Evolutionary conservation across 495 filamentous ascomycete species (phyloP).

Genomic region (Penicillium lividum): DNA sequence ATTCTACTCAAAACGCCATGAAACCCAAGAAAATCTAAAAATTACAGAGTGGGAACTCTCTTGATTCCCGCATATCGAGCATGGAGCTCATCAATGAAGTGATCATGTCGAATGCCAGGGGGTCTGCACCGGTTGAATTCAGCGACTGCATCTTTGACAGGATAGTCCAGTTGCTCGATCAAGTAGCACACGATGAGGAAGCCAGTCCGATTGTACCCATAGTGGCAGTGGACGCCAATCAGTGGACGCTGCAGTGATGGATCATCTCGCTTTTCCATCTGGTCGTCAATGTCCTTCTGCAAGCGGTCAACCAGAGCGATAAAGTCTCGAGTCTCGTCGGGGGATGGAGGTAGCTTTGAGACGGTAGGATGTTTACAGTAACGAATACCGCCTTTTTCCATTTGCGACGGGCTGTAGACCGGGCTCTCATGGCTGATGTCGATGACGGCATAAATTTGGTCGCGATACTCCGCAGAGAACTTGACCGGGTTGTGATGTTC

Average conservation of each 20-base stretch:
- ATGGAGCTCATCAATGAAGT: constrained; percentile 85
- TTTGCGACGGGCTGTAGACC: constrained; percentile 76
- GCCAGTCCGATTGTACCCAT: constrained; percentile 90
- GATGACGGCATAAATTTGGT: constrained; percentile 69
- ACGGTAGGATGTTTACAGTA: constrained; percentile 91
- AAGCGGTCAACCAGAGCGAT: constrained; percentile 76
- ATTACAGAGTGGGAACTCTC: constrained; percentile 51
- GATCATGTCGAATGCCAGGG: constrained; percentile 84
- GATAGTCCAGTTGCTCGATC: constrained; percentile 74
- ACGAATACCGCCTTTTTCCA: constrained; percentile 69
- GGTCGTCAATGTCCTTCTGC: constrained; percentile 42
- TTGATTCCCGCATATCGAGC: constrained; percentile 69
- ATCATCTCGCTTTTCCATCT: constrained; percentile 43
- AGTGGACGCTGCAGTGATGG: constrained; percentile 48
- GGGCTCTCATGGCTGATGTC: constrained; percentile 88
- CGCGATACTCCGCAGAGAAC: constrained; percentile 70
- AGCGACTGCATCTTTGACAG: constrained; percentile 75
- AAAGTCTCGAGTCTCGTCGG: constrained; percentile 74
- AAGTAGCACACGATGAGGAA: constrained; percentile 91
- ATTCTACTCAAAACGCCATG: constrained; percentile 16
- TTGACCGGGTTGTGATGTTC: constrained; percentile 74
- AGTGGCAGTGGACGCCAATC: constrained; percentile 92
- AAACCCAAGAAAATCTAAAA: constrained; percentile 15
- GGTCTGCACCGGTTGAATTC: constrained; percentile 72
- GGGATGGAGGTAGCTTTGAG: constrained; percentile 83